Evolutionary conservation across 768 basidiomycete species (phyloP).

Genomic region (Termitomyces sp.): DNA sequence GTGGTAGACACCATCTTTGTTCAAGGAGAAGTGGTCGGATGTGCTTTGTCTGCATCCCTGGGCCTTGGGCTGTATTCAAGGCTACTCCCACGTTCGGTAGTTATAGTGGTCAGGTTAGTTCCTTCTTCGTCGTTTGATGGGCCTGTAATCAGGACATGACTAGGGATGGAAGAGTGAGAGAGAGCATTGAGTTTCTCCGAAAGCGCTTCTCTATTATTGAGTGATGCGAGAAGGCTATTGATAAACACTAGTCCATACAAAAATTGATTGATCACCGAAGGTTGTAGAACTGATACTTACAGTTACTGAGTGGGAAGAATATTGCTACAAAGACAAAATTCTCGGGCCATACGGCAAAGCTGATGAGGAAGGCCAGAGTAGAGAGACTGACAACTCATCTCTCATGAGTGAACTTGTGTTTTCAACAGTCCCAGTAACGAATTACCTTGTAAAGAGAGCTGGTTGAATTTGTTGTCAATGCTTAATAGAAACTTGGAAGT

Average conservation of each 20-base stretch:
- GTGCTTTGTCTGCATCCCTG: not conserved
- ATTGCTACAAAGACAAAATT: not conserved
- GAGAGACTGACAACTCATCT: not conserved
- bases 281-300: not conserved
- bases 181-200: constrained; percentile 7
- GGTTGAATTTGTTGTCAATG: not conserved
- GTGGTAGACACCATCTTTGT: too few species aligned
- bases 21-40: not conserved
- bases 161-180: not conserved
- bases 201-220: constrained; percentile 10
- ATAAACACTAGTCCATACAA: constrained; percentile 9
- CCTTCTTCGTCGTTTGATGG: not conserved
- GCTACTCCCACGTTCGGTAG: not conserved
- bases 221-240: constrained; percentile 14
- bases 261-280: not conserved
- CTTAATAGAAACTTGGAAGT: too few species aligned
- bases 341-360: not conserved
- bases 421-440: not conserved
- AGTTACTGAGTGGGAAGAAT: not conserved
- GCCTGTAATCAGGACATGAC: not conserved
- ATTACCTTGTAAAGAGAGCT: not conserved
- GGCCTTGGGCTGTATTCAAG: not conserved
- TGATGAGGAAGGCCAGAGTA: not conserved
- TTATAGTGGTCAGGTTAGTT: not conserved
- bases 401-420: too few species aligned